Evolutionary conservation across 2,329 filamentous ascomycete species (phyloP).

Genomic region (Neofusicoccum sp.): DNA sequence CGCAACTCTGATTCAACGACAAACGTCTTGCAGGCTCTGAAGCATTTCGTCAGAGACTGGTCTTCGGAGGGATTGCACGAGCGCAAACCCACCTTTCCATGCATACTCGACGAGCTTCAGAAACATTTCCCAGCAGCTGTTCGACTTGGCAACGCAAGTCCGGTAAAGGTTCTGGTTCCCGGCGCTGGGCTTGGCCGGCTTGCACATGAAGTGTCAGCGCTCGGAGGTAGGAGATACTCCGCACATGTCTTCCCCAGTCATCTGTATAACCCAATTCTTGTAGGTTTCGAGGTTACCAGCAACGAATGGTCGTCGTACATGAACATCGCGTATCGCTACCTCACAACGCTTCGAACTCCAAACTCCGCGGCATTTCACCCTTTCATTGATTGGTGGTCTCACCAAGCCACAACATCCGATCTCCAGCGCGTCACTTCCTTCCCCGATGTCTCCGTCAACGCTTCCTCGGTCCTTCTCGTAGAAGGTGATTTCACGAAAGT

Average conservation of each 20-base stretch:
- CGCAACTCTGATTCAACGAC: constrained; percentile 42
- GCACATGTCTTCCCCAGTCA: not conserved
- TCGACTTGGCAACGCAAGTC: not conserved
- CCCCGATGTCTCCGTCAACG: constrained; percentile 42
- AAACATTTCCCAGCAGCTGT: not conserved
- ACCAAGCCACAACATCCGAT: constrained; percentile 50
- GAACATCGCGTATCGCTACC: constrained; percentile 54
- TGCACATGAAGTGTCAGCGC: constrained; percentile 50
- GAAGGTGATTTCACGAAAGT: constrained; percentile 58
- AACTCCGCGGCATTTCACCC: constrained; percentile 44
- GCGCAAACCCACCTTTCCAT: constrained; percentile 41
- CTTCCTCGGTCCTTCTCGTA: constrained; percentile 45
- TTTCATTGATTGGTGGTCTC: constrained; percentile 58
- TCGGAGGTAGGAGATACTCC: constrained; percentile 33
- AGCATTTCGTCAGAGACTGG: constrained; percentile 60
- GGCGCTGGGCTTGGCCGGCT: constrained; percentile 55
- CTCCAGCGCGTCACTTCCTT: constrained; percentile 49
- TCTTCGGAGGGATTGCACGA: constrained; percentile 49
- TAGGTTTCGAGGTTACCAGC: constrained; percentile 52
- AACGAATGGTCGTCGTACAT: constrained; percentile 62
- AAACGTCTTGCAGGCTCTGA: constrained; percentile 54
- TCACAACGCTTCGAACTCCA: constrained; percentile 35
- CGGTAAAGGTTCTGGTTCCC: constrained; percentile 48
- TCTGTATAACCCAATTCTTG: not conserved
- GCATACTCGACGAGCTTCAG: constrained; percentile 31